phyloP scores from a whole-genome alignment of 306 rosid species.

The Sicyos edulis region DNA sequence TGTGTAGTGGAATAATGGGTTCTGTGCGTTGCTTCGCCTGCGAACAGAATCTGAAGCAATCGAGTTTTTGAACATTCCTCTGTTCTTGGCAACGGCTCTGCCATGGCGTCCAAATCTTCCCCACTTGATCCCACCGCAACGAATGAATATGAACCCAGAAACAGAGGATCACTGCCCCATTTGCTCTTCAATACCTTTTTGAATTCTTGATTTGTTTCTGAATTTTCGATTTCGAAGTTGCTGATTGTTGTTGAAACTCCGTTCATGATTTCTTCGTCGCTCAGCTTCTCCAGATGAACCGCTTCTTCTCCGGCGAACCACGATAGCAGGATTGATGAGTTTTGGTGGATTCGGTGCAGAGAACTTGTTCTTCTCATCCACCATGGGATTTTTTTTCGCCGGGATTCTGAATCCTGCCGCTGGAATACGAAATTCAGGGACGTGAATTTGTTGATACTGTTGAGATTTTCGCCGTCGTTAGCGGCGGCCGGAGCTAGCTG shows the following conservation, averaged over 20 bases:
- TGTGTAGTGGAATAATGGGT: slow-evolving; percentile 97
- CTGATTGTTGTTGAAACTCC: slow-evolving; percentile 65
- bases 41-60: slow-evolving; percentile 83
- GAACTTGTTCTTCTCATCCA: slow-evolving; percentile 89
- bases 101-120: slow-evolving; percentile 74
- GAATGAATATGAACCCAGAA: slow-evolving; percentile 80
- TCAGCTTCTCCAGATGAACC: slow-evolving; percentile 60
- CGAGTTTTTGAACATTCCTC: slow-evolving; percentile 30
- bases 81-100: slow-evolving; percentile 73
- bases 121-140: slow-evolving; percentile 89
- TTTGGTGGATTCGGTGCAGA: slow-evolving; percentile 59
- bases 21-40: slow-evolving; percentile 98
- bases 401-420: slow-evolving; percentile 46
- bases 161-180: slow-evolving; percentile 83
- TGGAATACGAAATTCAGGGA: slow-evolving; percentile 69
- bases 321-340: slow-evolving; percentile 60
- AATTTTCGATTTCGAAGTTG: slow-evolving; percentile 33
- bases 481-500: slow-evolving; percentile 36
- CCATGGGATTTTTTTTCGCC: slow-evolving; percentile 69
- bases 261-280: slow-evolving; percentile 56
- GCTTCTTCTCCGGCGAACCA: slow-evolving; percentile 97
- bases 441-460: slow-evolving; percentile 41
- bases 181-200: slow-evolving; percentile 54
- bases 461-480: background rate
- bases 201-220: slow-evolving; percentile 33